Base-by-base conservation (phyloP, 768 basidiomycete genomes). In the Trametes cinnabarina region DNA sequence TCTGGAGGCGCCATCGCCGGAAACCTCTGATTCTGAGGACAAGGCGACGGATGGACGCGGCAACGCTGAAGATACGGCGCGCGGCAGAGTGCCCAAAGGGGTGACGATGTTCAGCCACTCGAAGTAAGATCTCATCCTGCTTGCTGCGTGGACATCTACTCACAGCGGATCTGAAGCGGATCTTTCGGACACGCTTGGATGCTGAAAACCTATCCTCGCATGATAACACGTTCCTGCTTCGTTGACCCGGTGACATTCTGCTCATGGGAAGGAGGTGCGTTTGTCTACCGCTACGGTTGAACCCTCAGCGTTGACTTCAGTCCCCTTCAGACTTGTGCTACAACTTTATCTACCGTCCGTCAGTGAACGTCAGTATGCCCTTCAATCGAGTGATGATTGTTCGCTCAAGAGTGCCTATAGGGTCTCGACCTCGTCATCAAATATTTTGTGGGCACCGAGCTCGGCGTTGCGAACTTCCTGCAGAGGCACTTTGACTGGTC, bases 161-260 rank as follows among this genome's bases (percentile, higher is more conserved):
- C 10, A 39, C 37, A 15, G 37, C 26, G 7, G 1, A 26, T 40
- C 20, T 20, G 8, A 40, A 89, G 88, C 66, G 90, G 91, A 0
- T 87, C 89, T 32, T 93, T 92, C 66, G 74, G 81, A 1, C 94
- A 97, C 70, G 88, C 88, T 5, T 97, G 95, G 95, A 77, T 95
- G 69, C 74, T 97, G 44, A 97, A 96, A 71, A 80, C 80, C 19
- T 77, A 85, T 52, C 87, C 92, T 1, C 73, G 81, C 19, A 77
- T 96, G 64, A 74, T 88, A 44, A 73, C 75, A 1, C 81, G 93
- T 3, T 94, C 87, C 9, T 93, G 91, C 68, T 94, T 97, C 66
- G 87, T 94, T 30, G 95, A 98, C 67, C 93, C 95, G 9, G 88
- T 90, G 26, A 83, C 88, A 0, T 92, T 94, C 71, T 94, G 92